Percentiles rank a stretch among this genome's conserved stretches.
phyloP scores from a whole-genome alignment of 768 basidiomycete genomes.

The Boletus sensibilis region DNA sequence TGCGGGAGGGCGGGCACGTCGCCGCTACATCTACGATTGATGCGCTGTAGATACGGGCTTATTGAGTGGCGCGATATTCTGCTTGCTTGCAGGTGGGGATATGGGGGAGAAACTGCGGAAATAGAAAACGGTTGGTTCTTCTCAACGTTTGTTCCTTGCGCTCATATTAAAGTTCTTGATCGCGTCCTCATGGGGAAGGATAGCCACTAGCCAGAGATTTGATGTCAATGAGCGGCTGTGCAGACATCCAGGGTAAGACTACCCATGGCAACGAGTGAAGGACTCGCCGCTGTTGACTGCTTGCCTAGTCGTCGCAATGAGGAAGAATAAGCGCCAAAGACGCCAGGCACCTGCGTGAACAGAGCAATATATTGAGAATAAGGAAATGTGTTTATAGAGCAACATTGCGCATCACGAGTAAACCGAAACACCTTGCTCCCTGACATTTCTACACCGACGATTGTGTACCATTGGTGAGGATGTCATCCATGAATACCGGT shows the following conservation, averaged over 20 bases:
- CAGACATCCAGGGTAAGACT: slow-evolving; percentile 29
- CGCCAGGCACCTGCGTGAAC: no score
- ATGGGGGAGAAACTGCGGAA: background rate
- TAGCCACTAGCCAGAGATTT: slow-evolving; percentile 28
- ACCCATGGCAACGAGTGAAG: no score
- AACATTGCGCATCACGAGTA: no score
- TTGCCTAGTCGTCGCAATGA: no score
- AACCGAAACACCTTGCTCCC: background rate
- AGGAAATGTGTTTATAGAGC: no score
- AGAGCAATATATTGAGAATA: no score
- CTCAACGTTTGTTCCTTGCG: background rate
- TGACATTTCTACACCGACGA: background rate
- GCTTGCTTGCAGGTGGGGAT: slow-evolving; percentile 12
- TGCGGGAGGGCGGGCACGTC: slow-evolving; percentile 9
- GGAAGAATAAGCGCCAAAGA: no score
- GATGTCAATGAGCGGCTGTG: slow-evolving; percentile 45
- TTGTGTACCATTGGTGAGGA: background rate
- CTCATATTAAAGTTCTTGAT: slow-evolving; percentile 16
- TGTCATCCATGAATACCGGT: background rate
- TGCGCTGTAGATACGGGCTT: background rate
- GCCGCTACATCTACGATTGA: slow-evolving; percentile 16
- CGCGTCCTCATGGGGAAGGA: slow-evolving; percentile 24
- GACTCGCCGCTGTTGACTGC: no score
- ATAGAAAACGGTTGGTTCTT: no score
- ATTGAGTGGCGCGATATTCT: background rate